Evolutionary conservation across 495 filamentous ascomycete species (phyloP), one percentile per base, ranked within the genome.

Genomic region (Aspergillus bridgeri): DNA sequence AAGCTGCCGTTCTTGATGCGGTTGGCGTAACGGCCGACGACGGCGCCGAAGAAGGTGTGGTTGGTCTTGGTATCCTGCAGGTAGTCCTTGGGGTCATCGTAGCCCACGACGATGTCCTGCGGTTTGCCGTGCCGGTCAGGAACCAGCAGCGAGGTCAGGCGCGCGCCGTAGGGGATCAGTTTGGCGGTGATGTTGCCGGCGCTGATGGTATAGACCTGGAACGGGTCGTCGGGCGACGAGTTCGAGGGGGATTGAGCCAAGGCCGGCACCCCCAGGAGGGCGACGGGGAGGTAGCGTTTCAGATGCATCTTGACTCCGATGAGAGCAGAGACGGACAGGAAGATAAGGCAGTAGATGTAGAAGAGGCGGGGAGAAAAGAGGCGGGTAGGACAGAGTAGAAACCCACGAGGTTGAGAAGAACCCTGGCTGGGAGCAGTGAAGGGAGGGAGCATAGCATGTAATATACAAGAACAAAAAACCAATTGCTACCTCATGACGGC

Each of bases 1-100:
- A 94, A 96, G 8, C 83, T 89, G 60, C 84, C 85, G 70, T 94
- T 94, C 79, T 88, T 90, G 74, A 94, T 96, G 29, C 89, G 86
- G 72, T 96, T 93, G 44, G 89, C 89, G 65, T 92, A 93, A 18
- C 89, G 86, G 38, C 90, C 90, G 5, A 85, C 87, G n/a, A 90
- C 81, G 6, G 85, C 78, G 44, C 89, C 89, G 57, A 89, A 87
- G 76, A 87, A 89, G 49, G 88, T 89, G 72, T 89, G 88, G 51
- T 82, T 78, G 42, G 69, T 71, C 60, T 91, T 83, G 23, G 67
- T 68, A 62, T 92, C 89, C 33, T 83, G 71, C 7, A 77, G 65
- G 67, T 94, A 96, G 53, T 87, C 78, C 42, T 69, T 83, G 21
- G 88, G 86, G 63, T 92, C 88, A 67, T 94, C 90, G 60, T 87